Evolutionary conservation across 768 basidiomycete genomes (phyloP).

Genomic region (Boletus tomentosulus): DNA sequence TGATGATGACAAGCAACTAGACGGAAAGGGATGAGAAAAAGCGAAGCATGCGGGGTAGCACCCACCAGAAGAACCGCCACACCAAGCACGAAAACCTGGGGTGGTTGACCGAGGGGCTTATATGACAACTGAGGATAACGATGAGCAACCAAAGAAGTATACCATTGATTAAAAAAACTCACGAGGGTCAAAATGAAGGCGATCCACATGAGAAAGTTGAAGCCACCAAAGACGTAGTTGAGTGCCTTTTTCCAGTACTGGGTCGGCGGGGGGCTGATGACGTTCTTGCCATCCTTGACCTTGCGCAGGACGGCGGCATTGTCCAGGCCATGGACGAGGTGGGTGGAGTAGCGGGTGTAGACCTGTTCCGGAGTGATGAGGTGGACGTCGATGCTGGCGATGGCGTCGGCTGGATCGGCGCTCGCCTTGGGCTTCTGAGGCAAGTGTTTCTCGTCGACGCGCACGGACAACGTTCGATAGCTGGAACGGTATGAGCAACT

Average conservation of each 20-base stretch:
- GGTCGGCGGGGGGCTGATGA: constrained; percentile 45
- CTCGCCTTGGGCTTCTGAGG: constrained; percentile 14
- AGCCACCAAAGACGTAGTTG: constrained; percentile 55
- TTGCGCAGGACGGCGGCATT: constrained; percentile 37
- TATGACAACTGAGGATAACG: constrained; percentile 42
- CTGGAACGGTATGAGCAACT: constrained; percentile 9
- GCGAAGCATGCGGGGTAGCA: constrained; percentile 1
- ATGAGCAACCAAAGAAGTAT: constrained; percentile 8
- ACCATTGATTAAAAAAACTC: constrained; percentile 14
- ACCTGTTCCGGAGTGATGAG: constrained; percentile 38
- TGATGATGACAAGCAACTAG: constrained; percentile 39
- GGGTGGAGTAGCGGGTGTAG: constrained; percentile 41
- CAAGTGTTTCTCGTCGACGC: constrained; percentile 33
- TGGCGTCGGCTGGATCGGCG: constrained; percentile 35
- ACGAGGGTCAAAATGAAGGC: constrained; percentile 48
- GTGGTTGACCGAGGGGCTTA: constrained; percentile 45
- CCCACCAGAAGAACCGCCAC: constrained; percentile 49
- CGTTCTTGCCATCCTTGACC: constrained; percentile 41
- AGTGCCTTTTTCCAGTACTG: constrained; percentile 47
- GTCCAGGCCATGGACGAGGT: constrained; percentile 44
- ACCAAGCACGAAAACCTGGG: constrained; percentile 43
- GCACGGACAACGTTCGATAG: constrained; percentile 46
- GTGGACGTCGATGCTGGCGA: constrained; percentile 49
- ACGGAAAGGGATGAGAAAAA: constrained; percentile 2
- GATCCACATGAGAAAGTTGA: constrained; percentile 54